A percentile compares a stretch with the other conserved stretches of the same genome.
Evolutionary conservation across 768 basidiomycete genomes (phyloP).

Genomic region (Auriculariales sp.): DNA sequence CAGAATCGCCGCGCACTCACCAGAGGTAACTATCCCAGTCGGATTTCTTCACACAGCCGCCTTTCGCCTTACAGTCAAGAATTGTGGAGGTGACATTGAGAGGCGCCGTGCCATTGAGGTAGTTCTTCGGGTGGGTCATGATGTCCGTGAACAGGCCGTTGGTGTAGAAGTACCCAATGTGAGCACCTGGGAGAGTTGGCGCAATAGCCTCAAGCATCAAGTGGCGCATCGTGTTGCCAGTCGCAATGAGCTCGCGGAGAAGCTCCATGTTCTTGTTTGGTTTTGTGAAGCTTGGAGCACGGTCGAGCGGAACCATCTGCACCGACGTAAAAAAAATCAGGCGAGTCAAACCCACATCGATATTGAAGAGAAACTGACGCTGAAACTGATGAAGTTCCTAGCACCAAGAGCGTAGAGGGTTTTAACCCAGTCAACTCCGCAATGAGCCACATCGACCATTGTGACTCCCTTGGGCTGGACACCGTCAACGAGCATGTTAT

Average conservation of each 20-base stretch:
- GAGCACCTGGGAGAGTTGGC: conserved; percentile 34
- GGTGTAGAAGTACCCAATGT: conserved; percentile 26
- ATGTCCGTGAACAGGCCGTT: conserved; percentile 6
- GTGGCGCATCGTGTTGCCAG: conserved; percentile 36
- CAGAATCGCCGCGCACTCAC: neutral
- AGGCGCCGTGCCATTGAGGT: conserved; percentile 5
- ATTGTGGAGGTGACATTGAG: conserved; percentile 2
- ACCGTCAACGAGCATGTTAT: conserved; percentile 36
- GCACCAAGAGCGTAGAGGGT: conserved; percentile 42
- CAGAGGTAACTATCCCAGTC: conserved; percentile 3
- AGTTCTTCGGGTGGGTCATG: conserved; percentile 2
- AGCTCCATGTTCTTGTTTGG: conserved; percentile 21
- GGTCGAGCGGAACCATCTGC: conserved; percentile 44
- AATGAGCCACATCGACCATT: conserved; percentile 41
- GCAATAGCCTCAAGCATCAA: conserved; percentile 34
- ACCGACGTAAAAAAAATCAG: neutral
- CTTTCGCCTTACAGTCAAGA: neutral
- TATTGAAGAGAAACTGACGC: conserved; percentile 12
- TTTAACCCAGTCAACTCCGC: conserved; percentile 47
- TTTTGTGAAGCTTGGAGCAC: neutral
- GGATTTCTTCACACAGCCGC: neutral
- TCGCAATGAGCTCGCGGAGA: conserved; percentile 36
- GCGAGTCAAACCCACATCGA: too few species aligned
- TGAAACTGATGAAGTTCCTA: conserved; percentile 54
- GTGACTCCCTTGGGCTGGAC: conserved; percentile 27